Evolutionary conservation across 2,329 filamentous ascomycete species (phyloP).

Genomic region (Fusarium pininemorale): DNA sequence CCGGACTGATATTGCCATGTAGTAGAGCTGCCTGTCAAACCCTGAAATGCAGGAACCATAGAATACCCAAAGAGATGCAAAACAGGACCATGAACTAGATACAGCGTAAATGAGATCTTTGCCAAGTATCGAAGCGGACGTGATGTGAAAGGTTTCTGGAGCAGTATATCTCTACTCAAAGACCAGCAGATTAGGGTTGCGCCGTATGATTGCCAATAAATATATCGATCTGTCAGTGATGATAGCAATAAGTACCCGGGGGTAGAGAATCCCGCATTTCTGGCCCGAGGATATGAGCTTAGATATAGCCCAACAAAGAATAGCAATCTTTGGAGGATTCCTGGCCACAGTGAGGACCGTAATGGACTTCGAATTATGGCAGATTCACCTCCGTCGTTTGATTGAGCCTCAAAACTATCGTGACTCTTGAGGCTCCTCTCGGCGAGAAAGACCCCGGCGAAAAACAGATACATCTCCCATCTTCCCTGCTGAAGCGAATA

Average conservation of each 20-base stretch:
- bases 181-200: neutral
- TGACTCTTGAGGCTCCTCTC: neutral
- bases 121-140: neutral
- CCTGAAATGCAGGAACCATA: neutral
- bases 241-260: neutral
- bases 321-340: accelerated
- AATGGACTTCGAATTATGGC: accelerated
- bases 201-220: neutral
- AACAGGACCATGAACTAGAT: neutral
- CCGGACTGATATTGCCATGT: neutral
- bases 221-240: neutral
- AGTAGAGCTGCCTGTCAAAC: neutral
- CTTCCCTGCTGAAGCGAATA: neutral
- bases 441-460: neutral
- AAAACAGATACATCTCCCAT: neutral
- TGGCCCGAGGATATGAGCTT: neutral
- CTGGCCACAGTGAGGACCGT: accelerated
- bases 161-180: neutral
- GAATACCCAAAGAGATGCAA: neutral
- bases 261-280: neutral
- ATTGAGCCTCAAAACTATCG: accelerated
- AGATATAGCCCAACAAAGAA: neutral
- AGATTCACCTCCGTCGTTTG: neutral
- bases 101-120: neutral
- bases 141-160: neutral